A percentile compares a stretch with the other conserved stretches of the same genome.
These are phyloP conservation scores for Orychophragmus violaceus DNA, from an alignment of 345 rosid species.

Conservation along the genomic window DNA sequence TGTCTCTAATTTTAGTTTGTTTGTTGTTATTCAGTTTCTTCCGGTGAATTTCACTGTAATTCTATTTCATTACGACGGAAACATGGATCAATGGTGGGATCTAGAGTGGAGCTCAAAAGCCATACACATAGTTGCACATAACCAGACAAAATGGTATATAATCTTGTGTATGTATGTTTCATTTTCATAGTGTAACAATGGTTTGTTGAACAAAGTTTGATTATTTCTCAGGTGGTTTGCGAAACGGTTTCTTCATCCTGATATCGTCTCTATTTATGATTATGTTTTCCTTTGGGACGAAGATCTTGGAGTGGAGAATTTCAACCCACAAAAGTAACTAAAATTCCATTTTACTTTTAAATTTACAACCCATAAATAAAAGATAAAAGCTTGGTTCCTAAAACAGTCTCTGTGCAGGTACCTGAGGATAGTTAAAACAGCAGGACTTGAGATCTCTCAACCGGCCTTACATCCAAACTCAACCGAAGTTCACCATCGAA, in stretches of 20 bases:
- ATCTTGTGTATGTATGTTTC: neutral
- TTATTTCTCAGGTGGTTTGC: constrained; percentile 85
- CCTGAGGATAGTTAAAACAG: constrained; percentile 61
- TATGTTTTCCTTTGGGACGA: constrained; percentile 97
- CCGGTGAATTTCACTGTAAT: constrained; percentile 80
- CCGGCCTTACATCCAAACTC: constrained; percentile 95
- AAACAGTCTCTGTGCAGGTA: constrained; percentile 45
- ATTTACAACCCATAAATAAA: neutral
- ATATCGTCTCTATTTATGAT: constrained; percentile 69
- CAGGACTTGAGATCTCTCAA: constrained; percentile 93
- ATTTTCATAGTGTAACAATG: neutral
- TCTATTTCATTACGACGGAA: constrained; percentile 90
- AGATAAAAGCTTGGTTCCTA: neutral
- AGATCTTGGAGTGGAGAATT: constrained; percentile 85
- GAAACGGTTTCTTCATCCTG: constrained; percentile 94
- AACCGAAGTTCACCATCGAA: constrained; percentile 89
- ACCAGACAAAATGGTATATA: constrained; percentile 88
- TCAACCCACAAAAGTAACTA: constrained; percentile 77
- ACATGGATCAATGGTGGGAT: constrained; percentile 77
- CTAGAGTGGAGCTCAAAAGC: constrained; percentile 77
- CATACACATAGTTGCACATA: constrained; percentile 79
- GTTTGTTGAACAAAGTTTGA: neutral
- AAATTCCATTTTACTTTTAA: neutral
- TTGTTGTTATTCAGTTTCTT: constrained; percentile 75
- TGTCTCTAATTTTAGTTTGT: constrained; percentile 36